Conservation (phyloP, 495 filamentous ascomycete genomes). For the Xylaria nigripes region DNA sequence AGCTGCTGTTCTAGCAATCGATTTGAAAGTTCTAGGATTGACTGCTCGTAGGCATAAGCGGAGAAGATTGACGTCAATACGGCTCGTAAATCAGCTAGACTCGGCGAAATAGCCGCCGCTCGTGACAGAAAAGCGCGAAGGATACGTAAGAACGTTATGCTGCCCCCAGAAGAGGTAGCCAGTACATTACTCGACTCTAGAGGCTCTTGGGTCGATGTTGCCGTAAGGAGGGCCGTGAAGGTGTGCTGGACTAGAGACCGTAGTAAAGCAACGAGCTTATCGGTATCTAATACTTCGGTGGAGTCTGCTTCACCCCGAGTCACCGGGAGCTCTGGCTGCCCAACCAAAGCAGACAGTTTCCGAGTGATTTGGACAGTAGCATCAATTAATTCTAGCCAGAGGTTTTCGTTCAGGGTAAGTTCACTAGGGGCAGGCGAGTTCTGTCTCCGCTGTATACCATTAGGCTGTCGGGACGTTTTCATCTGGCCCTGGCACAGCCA, state of each 20-base stretch:
- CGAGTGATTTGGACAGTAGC: constrained; percentile 73
- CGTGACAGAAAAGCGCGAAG: constrained; percentile 83
- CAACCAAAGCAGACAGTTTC: constrained; percentile 32
- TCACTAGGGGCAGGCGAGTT: constrained; percentile 46
- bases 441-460: constrained; percentile 32
- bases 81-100: constrained; percentile 73
- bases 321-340: not conserved
- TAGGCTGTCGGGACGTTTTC: constrained; percentile 45
- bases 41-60: constrained; percentile 88
- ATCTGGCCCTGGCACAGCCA: constrained; percentile 94
- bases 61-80: constrained; percentile 86
- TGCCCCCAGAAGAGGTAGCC: constrained; percentile 37
- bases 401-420: constrained; percentile 65
- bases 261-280: constrained; percentile 54
- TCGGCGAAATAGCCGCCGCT: constrained; percentile 72
- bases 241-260: constrained; percentile 78
- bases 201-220: constrained; percentile 44
- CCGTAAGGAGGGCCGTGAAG: constrained; percentile 78
- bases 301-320: constrained; percentile 21
- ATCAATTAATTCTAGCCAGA: constrained; percentile 92
- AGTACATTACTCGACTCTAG: constrained; percentile 25
- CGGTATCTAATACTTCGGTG: constrained; percentile 29
- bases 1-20: constrained; percentile 81
- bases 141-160: constrained; percentile 79
- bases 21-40: constrained; percentile 76